Evolutionary conservation across 176 grass and related monocot species (phyloP).

Genomic region (Ensete ventricosum): DNA sequence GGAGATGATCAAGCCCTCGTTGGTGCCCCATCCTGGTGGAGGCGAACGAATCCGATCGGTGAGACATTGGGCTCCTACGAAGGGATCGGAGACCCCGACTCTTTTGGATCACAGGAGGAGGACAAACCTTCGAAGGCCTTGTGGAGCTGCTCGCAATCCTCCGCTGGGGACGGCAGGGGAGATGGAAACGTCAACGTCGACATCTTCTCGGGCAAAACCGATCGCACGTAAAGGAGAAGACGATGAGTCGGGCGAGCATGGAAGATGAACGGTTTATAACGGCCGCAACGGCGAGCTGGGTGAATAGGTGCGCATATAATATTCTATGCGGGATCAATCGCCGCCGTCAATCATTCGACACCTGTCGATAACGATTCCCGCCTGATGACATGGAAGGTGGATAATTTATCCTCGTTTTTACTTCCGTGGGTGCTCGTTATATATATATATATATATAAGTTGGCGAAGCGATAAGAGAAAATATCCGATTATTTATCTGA

Average conservation of each 20-base stretch:
- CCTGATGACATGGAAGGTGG: too few species aligned
- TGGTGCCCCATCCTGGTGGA: conserved; percentile 69
- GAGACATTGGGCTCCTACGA: not conserved
- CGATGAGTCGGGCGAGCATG: not conserved
- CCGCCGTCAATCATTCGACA: not conserved
- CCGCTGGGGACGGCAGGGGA: conserved; percentile 43
- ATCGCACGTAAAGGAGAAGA: not conserved
- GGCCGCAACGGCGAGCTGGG: not conserved
- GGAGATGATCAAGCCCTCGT: conserved; percentile 76
- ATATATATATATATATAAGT: too few species aligned
- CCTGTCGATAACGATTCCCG: not conserved
- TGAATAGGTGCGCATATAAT: not conserved
- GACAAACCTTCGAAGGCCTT: conserved; percentile 68
- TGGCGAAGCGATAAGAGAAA: too few species aligned
- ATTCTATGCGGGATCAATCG: not conserved
- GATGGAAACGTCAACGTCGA: conserved; percentile 56
- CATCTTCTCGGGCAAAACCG: conserved; percentile 27
- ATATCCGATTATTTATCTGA: too few species aligned
- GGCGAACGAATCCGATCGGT: not conserved
- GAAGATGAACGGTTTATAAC: not conserved
- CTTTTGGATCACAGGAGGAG: not conserved
- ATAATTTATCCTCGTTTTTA: too few species aligned
- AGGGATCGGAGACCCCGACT: not conserved
- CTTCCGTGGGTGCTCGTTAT: too few species aligned
- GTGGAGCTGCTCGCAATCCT: conserved; percentile 79